These are phyloP conservation scores for Diaporthe sp. DNA, from an alignment of 2,329 filamentous ascomycete genomes.

Conservation along the genomic window DNA sequence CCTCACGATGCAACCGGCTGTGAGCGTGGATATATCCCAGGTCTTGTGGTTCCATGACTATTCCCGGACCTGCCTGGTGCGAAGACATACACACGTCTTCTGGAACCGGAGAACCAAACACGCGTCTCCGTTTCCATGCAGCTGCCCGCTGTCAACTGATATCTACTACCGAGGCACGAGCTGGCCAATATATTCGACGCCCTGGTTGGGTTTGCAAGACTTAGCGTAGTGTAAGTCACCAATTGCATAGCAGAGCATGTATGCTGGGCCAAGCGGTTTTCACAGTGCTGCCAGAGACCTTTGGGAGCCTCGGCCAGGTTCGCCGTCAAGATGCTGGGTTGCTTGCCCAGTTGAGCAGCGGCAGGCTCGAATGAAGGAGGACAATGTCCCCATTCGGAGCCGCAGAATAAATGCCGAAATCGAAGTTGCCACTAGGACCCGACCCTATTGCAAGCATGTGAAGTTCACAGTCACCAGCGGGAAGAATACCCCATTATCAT, in stretches of 20 bases:
- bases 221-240: background rate
- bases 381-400: background rate
- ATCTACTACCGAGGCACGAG: background rate
- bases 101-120: background rate
- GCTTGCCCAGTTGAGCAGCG: background rate
- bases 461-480: background rate
- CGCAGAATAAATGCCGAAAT: background rate
- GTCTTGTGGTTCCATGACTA: background rate
- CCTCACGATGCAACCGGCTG: background rate
- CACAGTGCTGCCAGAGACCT: background rate
- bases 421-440: background rate
- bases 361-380: background rate
- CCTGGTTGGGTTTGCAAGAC: background rate
- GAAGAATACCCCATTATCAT: background rate
- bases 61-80: slow-evolving; percentile 5
- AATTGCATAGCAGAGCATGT: background rate
- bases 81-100: background rate
- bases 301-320: background rate
- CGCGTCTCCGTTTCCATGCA: background rate
- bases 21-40: background rate
- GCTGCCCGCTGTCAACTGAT: slow-evolving; percentile 25
- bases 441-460: slow-evolving; percentile 3
- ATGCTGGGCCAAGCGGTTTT: background rate
- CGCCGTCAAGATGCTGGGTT: background rate
- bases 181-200: slow-evolving; percentile 1